These are phyloP conservation scores for Pseudogymnoascus sp. DNA, from an alignment of 2,329 filamentous ascomycete species.

Conservation along the genomic window DNA sequence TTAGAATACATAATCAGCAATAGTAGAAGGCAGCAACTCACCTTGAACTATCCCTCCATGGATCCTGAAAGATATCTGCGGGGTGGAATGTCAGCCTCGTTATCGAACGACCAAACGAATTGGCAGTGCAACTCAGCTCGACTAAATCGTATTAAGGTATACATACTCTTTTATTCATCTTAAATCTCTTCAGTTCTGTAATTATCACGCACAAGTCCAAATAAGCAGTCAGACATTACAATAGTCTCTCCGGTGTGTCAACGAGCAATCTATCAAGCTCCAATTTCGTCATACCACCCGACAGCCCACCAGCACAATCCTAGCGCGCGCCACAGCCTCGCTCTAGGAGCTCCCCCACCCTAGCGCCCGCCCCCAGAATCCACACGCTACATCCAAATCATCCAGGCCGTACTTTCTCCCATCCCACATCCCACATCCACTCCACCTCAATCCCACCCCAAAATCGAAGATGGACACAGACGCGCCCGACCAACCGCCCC, in stretches of 20 bases:
- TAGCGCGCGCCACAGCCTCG: neutral
- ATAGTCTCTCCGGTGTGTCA: no score
- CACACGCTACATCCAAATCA: neutral
- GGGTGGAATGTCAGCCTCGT: neutral
- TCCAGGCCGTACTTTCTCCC: neutral
- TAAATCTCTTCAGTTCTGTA: neutral
- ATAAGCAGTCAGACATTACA: no score
- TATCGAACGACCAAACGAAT: neutral
- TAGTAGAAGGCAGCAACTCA: neutral
- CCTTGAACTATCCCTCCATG: slow-evolving; percentile 4
- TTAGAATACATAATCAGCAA: neutral
- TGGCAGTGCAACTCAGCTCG: neutral
- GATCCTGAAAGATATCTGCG: neutral
- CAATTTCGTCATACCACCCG: neutral
- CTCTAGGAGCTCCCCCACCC: neutral
- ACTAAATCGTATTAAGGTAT: neutral
- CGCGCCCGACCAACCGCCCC: slow-evolving; percentile 13
- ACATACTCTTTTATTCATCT: neutral
- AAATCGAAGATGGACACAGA: neutral
- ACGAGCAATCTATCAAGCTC: no score
- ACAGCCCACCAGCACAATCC: neutral
- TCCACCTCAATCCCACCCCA: neutral
- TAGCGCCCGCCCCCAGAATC: neutral
- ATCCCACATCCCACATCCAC: neutral
- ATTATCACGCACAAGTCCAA: neutral